Conservation (phyloP, 1,139 yeast genomes). For the Diutina neorugosa region DNA sequence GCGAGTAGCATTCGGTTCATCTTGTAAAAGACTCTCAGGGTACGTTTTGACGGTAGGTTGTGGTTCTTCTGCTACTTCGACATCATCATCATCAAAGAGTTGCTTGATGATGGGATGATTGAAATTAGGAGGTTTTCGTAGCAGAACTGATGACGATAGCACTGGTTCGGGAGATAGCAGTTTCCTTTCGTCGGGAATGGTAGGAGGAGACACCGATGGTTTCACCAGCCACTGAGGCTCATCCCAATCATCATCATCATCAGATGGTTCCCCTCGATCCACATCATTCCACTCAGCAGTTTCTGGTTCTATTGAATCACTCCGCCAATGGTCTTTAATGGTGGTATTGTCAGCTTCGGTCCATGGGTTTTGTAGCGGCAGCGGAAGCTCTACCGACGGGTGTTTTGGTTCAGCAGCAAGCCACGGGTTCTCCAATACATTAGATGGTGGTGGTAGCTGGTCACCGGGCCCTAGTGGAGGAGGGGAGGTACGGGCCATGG, state of each 20-base stretch:
- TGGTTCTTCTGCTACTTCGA: neutral
- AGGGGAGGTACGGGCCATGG: neutral
- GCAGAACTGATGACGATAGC: neutral
- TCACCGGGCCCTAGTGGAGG: neutral
- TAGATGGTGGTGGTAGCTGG: neutral
- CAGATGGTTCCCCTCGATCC: too few relatives aligned
- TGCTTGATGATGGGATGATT: neutral
- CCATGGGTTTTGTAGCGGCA: neutral
- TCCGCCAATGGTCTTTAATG: neutral
- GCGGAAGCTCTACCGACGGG: neutral
- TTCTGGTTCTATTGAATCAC: too few relatives aligned
- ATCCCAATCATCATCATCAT: neutral
- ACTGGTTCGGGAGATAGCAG: neutral
- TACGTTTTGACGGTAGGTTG: conserved; percentile 9
- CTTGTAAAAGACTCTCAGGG: conserved; percentile 27
- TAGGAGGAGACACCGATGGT: neutral
- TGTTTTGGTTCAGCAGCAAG: neutral
- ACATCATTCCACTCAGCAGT: too few relatives aligned
- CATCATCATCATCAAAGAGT: neutral
- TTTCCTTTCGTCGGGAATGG: neutral
- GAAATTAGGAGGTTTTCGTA: neutral
- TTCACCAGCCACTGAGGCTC: neutral
- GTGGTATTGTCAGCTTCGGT: neutral
- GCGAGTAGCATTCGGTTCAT: conserved; percentile 18
- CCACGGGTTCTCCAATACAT: neutral